Percentiles rank a stretch among this genome's conserved stretches.
phyloP scores from a whole-genome alignment of 495 filamentous ascomycete genomes.

The Neurospora sp. region DNA sequence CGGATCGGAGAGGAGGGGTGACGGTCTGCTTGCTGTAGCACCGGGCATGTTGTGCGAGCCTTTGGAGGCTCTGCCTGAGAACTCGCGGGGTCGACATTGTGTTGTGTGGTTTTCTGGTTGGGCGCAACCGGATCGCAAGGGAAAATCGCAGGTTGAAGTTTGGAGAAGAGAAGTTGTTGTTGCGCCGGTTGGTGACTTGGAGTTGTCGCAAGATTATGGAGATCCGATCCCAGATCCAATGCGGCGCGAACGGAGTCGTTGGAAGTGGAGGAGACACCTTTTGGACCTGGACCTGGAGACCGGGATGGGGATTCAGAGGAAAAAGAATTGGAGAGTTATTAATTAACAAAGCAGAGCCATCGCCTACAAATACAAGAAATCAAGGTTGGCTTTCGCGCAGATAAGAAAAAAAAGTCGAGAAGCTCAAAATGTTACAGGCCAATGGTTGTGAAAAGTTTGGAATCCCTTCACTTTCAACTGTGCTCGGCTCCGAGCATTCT shows the following conservation, averaged over 20 bases:
- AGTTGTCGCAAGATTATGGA: not conserved
- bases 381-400: not conserved
- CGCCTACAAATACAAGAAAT: not conserved
- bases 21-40: conserved; percentile 11
- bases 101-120: not conserved
- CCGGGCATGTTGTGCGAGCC: conserved; percentile 14
- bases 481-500: not conserved
- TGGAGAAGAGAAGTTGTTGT: too few species aligned
- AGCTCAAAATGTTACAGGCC: not conserved
- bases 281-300: not conserved
- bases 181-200: not conserved
- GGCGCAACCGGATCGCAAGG: not conserved
- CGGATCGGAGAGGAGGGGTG: not conserved
- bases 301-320: not conserved
- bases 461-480: not conserved
- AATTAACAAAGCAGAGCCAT: not conserved
- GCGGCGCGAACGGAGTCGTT: not conserved
- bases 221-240: not conserved
- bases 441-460: not conserved
- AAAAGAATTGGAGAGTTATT: too few species aligned
- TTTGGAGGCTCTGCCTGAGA: conserved; percentile 10
- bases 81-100: conserved; percentile 17
- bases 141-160: not conserved
- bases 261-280: not conserved
- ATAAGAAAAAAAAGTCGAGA: not conserved